phyloP scores from a whole-genome alignment of 2,329 filamentous ascomycete genomes.

The Sporothrix inflata region DNA sequence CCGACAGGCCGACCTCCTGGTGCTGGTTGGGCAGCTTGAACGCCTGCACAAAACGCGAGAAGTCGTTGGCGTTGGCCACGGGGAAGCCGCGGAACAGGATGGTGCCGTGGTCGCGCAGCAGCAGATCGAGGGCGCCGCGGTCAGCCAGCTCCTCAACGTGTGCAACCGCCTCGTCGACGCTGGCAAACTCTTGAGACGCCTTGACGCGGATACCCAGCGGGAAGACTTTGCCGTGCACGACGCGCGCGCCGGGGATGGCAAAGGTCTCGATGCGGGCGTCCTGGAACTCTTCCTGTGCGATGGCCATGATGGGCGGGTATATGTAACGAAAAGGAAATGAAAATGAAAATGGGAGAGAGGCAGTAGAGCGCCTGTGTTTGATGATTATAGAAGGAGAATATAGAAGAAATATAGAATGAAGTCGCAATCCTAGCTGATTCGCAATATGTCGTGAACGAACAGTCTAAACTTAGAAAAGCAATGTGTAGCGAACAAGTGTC shows the following conservation, averaged over 20 bases:
- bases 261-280: slow-evolving; percentile 21
- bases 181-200: background rate
- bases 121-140: background rate
- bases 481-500: background rate
- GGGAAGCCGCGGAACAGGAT: slow-evolving; percentile 29
- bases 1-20: slow-evolving; percentile 30
- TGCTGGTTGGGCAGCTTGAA: slow-evolving; percentile 27
- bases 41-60: slow-evolving; percentile 16
- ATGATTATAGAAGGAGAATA: background rate
- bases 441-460: background rate
- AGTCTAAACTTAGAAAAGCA: background rate
- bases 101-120: slow-evolving; percentile 26
- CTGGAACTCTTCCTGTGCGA: background rate
- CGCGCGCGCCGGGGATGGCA: slow-evolving; percentile 13
- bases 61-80: slow-evolving; percentile 14
- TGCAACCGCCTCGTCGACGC: slow-evolving; percentile 12
- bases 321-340: background rate
- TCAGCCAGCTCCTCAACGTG: slow-evolving; percentile 21
- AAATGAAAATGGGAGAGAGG: background rate
- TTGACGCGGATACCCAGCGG: slow-evolving; percentile 25
- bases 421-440: background rate
- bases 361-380: background rate
- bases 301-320: background rate
- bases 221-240: slow-evolving; percentile 23
- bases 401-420: background rate